phyloP scores from a whole-genome alignment of 2,329 filamentous ascomycete genomes.

The Cercospora janseana region DNA sequence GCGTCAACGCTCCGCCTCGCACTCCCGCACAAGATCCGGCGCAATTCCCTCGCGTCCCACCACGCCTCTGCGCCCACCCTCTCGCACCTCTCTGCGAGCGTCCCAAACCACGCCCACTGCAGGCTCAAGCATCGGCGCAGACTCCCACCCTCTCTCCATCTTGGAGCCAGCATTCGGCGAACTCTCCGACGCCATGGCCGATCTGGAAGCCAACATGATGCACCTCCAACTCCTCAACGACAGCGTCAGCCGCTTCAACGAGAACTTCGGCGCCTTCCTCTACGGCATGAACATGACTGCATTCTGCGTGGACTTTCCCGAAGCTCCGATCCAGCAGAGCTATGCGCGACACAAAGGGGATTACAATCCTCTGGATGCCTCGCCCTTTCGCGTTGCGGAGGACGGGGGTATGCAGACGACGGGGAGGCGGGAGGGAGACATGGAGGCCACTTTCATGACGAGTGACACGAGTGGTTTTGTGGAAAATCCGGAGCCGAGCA shows the following conservation, averaged over 20 bases:
- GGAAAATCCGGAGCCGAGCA: conserved; percentile 60
- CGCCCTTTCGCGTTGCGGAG: conserved; percentile 26
- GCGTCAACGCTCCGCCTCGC: conserved; percentile 22
- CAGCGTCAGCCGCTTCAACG: conserved; percentile 85
- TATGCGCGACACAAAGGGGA: conserved; percentile 62
- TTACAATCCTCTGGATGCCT: conserved; percentile 21
- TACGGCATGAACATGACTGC: conserved; percentile 99
- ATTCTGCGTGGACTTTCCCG: conserved; percentile 95
- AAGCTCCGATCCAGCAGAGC: conserved; percentile 83
- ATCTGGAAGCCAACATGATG: conserved; percentile 96
- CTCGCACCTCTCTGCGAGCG: conserved; percentile 82
- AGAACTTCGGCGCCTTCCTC: conserved; percentile 92
- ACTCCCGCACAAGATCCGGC: conserved; percentile 48
- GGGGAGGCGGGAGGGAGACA: conserved; percentile 41
- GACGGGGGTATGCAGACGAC: conserved; percentile 13
- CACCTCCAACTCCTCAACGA: conserved; percentile 97
- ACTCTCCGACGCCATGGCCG: conserved; percentile 87
- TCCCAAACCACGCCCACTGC: conserved; percentile 50
- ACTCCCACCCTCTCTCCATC: conserved; percentile 69
- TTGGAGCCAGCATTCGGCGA: conserved; percentile 92
- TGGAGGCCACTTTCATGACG: conserved; percentile 86
- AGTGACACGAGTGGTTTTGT: conserved; percentile 90
- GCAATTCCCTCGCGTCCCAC: conserved; percentile 70
- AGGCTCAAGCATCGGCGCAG: conserved; percentile 43
- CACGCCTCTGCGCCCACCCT: conserved; percentile 86